Evolutionary conservation across 441 rosid genomes (phyloP).

Genomic region (Caryocar brasiliense): DNA sequence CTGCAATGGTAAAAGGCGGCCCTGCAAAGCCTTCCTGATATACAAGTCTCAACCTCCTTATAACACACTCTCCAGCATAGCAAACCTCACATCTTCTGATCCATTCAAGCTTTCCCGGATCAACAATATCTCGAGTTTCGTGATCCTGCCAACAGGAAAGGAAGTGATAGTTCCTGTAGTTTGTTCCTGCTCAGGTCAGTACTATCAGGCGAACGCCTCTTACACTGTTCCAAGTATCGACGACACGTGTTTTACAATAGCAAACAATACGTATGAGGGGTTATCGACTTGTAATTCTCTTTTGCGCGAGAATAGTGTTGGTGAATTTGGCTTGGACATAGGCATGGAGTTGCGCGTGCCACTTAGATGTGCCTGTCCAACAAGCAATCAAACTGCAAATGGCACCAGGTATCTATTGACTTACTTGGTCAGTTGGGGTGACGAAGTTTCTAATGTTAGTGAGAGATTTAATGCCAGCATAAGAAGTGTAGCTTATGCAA

Average conservation of each 20-base stretch:
- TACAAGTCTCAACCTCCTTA: constrained; percentile 28
- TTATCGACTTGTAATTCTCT: constrained; percentile 26
- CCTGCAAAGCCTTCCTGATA: constrained; percentile 29
- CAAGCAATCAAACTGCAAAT: constrained; percentile 20
- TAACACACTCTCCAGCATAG: constrained; percentile 21
- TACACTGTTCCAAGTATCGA: constrained; percentile 1
- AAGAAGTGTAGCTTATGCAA: constrained; percentile 21
- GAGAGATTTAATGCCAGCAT: constrained; percentile 23
- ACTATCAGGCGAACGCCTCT: constrained; percentile 26
- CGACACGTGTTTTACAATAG: constrained; percentile 19
- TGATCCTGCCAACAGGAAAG: constrained; percentile 8
- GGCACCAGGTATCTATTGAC: constrained; percentile 28
- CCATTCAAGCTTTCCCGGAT: constrained; percentile 13
- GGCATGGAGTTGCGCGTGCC: constrained; percentile 21
- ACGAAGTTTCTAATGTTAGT: constrained; percentile 12
- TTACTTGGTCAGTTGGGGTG: constrained; percentile 17
- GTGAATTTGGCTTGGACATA: neutral
- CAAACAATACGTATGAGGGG: constrained; percentile 25
- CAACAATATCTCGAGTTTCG: constrained; percentile 21
- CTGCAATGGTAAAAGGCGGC: constrained; percentile 13
- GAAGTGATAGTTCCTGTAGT: constrained; percentile 32
- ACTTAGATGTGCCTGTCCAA: constrained; percentile 44
- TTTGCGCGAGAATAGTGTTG: constrained; percentile 8
- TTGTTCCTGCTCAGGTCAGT: constrained; percentile 30
- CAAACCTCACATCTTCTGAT: constrained; percentile 26